phyloP scores from a whole-genome alignment of 371 early-diverging fungal genomes.

The Mucor plumbeus region DNA sequence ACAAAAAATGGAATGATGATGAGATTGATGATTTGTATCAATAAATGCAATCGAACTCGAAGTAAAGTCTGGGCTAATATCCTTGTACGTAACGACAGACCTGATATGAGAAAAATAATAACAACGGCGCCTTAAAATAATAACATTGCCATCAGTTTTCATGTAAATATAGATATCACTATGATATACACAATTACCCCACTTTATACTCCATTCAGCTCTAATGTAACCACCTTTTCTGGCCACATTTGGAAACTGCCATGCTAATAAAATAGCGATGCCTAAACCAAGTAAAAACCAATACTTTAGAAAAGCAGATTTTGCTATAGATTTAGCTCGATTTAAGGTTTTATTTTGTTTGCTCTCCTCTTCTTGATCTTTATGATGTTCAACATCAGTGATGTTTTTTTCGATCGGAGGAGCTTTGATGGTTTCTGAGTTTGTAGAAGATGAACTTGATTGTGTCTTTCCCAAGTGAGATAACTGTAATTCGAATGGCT shows the following conservation, averaged over 20 bases:
- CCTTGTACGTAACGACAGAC: conserved; percentile 69
- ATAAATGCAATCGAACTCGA: conserved; percentile 65
- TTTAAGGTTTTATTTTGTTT: conserved; percentile 1
- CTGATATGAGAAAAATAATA: conserved; percentile 75
- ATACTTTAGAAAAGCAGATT: conserved; percentile 24
- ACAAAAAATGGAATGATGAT: conserved; percentile 70
- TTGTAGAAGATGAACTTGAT: conserved; percentile 12
- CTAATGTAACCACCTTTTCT: conserved; percentile 61
- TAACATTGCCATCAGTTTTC: not conserved
- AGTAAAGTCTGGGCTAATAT: conserved; percentile 65
- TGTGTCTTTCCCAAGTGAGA: conserved; percentile 15
- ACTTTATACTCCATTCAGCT: conserved; percentile 66
- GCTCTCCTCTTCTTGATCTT: not conserved
- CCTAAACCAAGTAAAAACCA: conserved; percentile 60
- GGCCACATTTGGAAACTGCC: conserved; percentile 59
- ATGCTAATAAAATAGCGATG: conserved; percentile 61
- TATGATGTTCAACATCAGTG: not conserved
- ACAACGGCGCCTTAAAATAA: conserved; percentile 57
- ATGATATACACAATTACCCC: conserved; percentile 44
- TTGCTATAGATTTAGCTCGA: not conserved
- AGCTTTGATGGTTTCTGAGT: conserved; percentile 8
- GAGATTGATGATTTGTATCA: conserved; percentile 68
- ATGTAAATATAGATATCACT: no score
- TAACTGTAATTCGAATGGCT: conserved; percentile 16
- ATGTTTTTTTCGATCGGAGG: not conserved